These are phyloP conservation scores for Dactylis glomerata DNA, from an alignment of 176 grass and related monocot species.

Conservation along the genomic window DNA sequence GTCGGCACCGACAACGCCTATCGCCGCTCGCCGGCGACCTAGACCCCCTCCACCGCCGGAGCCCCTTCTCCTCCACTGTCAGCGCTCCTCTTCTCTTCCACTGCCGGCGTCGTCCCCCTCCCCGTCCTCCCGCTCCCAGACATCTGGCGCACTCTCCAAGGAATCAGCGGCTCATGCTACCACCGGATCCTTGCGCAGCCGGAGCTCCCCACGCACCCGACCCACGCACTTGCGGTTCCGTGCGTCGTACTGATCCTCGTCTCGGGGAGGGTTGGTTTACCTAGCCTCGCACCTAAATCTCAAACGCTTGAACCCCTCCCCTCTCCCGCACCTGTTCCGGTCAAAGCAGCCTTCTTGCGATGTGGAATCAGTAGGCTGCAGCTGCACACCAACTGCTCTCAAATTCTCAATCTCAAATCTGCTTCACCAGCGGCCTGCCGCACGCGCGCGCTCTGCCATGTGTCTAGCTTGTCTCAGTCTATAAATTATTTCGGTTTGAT, in stretches of 20 bases:
- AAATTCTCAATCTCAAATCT: neutral
- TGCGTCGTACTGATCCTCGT: neutral
- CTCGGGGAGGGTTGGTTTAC: conserved; percentile 40
- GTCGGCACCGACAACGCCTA: too few species aligned
- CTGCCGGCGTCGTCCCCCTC: too few species aligned
- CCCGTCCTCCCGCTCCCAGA: too few species aligned
- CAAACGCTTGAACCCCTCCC: neutral
- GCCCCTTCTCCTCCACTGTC: too few species aligned
- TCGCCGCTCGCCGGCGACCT: too few species aligned
- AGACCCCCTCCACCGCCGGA: too few species aligned
- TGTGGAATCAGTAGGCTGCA: conserved; percentile 45
- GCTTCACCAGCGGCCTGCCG: neutral
- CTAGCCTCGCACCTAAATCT: conserved; percentile 40
- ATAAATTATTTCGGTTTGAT: too few species aligned
- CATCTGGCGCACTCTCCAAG: too few species aligned
- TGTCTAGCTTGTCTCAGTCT: neutral
- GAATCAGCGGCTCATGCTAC: too few species aligned
- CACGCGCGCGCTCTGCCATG: neutral
- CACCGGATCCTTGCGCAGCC: too few species aligned
- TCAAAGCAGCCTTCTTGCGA: conserved; percentile 36
- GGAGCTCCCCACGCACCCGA: too few species aligned
- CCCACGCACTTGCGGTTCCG: neutral
- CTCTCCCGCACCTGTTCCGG: conserved; percentile 20
- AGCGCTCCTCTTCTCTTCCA: too few species aligned
- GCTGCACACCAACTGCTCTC: conserved; percentile 38